Evolutionary conservation across 2,329 filamentous ascomycete genomes (phyloP), one percentile per base, ranked within the genome.

Genomic region (Xylariaceae sp.): DNA sequence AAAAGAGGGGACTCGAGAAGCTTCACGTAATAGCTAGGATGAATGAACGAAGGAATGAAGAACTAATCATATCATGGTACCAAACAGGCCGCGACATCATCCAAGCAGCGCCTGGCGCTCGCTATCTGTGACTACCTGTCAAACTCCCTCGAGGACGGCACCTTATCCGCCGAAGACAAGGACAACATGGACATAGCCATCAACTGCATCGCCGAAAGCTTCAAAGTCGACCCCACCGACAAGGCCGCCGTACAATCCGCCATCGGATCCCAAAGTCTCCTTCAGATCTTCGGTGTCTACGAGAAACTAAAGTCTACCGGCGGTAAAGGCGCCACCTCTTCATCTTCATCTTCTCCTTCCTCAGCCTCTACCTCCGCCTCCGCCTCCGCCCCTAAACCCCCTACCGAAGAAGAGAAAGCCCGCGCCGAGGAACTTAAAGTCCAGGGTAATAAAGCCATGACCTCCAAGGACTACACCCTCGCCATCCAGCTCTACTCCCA

Each of bases 101-200:
- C 80, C 55, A 82, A 83, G 72, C 83, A 99, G 83, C 90, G 91
- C 76, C 87, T 99, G 61, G 94, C 94, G 72, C 89, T 99, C 71
- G 90, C 94, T 66, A 92, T 99, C 73, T 90, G 95, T 78, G 90
- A 97, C 76, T 99, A 96, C 78, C 87, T 99, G 58, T 82, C 82
- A 65, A 85, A 83, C 56, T 95, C 91, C 45, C 77, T 90, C 64
- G 87, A 84, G 60, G 94, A 99, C 71, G 94, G 94, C 67, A 95
- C 91, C 44, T 82, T 99, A 56, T 81, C 86, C 51, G 76, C 87
- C 65, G 94, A 97, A 66, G 92, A 99, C 72, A 84, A 86, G 64
- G 94, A 99, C 69, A 92, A 87, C 60, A 88, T 99, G 71, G 94
- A 99, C 70, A 87, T 99, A 50, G 94, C 94, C 62, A 81, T 88